Evolutionary conservation across 1,284 basidiomycete species (phyloP).

Genomic region (Cryptococcus neoformans): DNA sequence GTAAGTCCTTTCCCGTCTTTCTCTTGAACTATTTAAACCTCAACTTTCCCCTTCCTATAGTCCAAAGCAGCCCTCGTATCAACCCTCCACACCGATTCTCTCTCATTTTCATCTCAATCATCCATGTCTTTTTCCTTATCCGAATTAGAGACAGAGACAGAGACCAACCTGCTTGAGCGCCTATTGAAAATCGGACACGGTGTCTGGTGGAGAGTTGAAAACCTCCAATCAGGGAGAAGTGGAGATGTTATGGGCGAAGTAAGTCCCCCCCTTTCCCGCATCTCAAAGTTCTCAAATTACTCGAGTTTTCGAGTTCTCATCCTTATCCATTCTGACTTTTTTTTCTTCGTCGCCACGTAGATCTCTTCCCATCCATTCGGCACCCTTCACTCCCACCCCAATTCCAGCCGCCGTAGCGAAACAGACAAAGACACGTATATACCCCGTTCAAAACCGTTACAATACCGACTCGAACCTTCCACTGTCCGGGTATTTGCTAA

Average conservation of each 20-base stretch:
- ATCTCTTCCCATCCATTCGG: slow-evolving; percentile 31
- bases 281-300: too few species aligned
- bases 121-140: slow-evolving; percentile 10
- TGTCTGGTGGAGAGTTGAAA: slow-evolving; percentile 42
- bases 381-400: not conserved
- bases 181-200: slow-evolving; percentile 26
- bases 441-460: slow-evolving; percentile 32
- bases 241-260: slow-evolving; percentile 48
- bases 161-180: slow-evolving; percentile 27
- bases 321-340: not conserved
- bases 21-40: not conserved
- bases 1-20: slow-evolving; percentile 13
- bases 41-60: slow-evolving; percentile 4
- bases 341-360: slow-evolving; percentile 8
- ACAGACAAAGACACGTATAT: slow-evolving; percentile 9
- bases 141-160: not conserved
- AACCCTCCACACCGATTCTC: slow-evolving; percentile 36
- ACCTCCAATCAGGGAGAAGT: slow-evolving; percentile 38
- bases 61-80: slow-evolving; percentile 22
- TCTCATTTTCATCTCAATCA: not conserved
- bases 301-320: too few species aligned
- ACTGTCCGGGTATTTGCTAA: slow-evolving; percentile 48
- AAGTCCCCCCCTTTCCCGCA: slow-evolving; percentile 5
- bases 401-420: not conserved
- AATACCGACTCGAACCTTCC: slow-evolving; percentile 44